Conservation (phyloP, 2,329 filamentous ascomycete species). For the Fusarium subglutinans region DNA sequence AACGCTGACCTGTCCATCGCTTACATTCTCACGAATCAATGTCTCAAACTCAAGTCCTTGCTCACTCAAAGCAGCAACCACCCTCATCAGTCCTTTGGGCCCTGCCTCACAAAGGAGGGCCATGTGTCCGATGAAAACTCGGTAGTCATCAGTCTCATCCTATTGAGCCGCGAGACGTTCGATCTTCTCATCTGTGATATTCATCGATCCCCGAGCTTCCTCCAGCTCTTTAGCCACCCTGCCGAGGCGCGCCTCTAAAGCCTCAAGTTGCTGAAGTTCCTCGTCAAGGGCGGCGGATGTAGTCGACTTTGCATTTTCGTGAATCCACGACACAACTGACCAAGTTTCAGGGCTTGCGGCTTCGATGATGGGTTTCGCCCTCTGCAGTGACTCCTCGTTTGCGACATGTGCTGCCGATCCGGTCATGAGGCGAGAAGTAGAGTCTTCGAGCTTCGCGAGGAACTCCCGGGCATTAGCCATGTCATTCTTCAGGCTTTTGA, state of each 20-base stretch:
- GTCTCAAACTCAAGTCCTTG: neutral
- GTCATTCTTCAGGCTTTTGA: neutral
- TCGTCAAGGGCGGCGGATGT: neutral
- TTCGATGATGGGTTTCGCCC: neutral
- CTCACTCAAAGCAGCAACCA: neutral
- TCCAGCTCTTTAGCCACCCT: neutral
- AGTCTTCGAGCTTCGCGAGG: neutral
- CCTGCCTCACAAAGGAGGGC: neutral
- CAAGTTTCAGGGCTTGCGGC: neutral
- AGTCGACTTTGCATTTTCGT: neutral
- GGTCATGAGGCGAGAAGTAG: neutral
- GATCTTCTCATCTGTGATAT: neutral
- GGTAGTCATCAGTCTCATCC: neutral
- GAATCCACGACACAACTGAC: neutral
- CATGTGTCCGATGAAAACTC: neutral
- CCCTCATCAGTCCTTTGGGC: neutral
- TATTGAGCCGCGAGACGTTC: too few relatives aligned
- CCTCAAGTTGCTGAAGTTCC: neutral
- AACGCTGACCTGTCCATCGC: neutral
- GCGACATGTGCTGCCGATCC: neutral
- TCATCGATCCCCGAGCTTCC: neutral
- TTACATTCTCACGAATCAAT: neutral
- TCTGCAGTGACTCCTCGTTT: neutral
- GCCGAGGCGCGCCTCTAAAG: neutral
- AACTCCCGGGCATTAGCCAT: fast-evolving